Percentiles rank a stretch among this genome's conserved stretches.
These are phyloP conservation scores for Crithidia mellificae DNA, from an alignment of 208 protist species.

Conservation along the genomic window DNA sequence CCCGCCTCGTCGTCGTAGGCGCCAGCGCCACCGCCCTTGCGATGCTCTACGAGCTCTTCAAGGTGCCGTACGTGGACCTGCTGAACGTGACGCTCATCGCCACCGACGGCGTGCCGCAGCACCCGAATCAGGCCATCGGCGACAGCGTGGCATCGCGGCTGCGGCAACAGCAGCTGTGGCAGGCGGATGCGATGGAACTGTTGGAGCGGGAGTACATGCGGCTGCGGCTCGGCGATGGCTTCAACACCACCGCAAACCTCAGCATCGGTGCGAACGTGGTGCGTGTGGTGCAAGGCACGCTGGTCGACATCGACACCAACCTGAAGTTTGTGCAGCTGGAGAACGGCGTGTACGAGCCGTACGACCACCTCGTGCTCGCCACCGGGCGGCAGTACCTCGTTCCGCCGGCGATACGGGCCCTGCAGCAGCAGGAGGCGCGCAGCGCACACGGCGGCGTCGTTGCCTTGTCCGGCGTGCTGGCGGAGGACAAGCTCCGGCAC, in stretches of 20 bases:
- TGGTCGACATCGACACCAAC: constrained; percentile 86
- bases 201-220: constrained; percentile 81
- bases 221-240: constrained; percentile 37
- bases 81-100: constrained; percentile 89
- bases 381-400: constrained; percentile 89
- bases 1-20: constrained; percentile 86
- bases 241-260: constrained; percentile 6
- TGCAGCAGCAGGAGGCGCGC: constrained; percentile 66
- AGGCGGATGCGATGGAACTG: constrained; percentile 70
- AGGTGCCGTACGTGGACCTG: constrained; percentile 81
- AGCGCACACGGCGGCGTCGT: constrained; percentile 53
- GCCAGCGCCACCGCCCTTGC: constrained; percentile 77
- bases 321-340: constrained; percentile 82
- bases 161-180: constrained; percentile 50
- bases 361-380: constrained; percentile 89
- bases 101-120: constrained; percentile 75
- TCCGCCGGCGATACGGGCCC: constrained; percentile 51
- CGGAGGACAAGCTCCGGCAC: constrained; percentile 64
- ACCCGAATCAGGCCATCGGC: constrained; percentile 58
- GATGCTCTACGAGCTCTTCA: constrained; percentile 76
- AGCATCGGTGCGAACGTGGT: constrained; percentile 37
- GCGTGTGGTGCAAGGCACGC: constrained; percentile 72
- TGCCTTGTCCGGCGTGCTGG: constrained; percentile 54
- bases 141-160: constrained; percentile 7
- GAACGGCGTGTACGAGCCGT: constrained; percentile 86